Evolutionary conservation across 768 basidiomycete genomes (phyloP).

Genomic region (Hortiboletus campestris): DNA sequence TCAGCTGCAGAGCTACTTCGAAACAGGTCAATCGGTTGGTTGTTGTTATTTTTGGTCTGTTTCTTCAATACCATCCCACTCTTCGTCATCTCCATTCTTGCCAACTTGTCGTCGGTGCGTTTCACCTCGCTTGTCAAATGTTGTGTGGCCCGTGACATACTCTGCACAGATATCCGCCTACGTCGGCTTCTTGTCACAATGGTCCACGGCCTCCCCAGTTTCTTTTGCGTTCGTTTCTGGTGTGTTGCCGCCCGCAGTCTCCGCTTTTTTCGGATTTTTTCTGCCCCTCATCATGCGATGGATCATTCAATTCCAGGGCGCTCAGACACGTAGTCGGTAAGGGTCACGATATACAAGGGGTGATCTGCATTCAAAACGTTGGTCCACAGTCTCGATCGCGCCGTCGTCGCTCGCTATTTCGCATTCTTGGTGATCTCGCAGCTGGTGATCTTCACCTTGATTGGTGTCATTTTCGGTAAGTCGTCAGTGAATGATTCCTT

Average conservation of each 20-base stretch:
- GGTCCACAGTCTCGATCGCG: constrained; percentile 77
- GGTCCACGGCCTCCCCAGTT: constrained; percentile 59
- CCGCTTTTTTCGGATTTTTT: constrained; percentile 85
- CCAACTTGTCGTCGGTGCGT: constrained; percentile 81
- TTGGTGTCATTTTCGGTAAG: constrained; percentile 86
- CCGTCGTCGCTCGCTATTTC: constrained; percentile 90
- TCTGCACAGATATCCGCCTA: constrained; percentile 42
- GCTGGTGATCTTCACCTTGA: constrained; percentile 88
- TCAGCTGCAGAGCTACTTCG: constrained; percentile 62
- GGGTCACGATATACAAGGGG: not conserved
- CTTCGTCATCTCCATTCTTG: constrained; percentile 84
- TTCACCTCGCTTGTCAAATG: not conserved
- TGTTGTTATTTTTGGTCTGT: constrained; percentile 74
- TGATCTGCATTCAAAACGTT: not conserved
- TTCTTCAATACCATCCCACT: constrained; percentile 95
- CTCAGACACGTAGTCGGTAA: constrained; percentile 33
- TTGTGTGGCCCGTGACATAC: not conserved
- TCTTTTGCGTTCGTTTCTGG: constrained; percentile 87
- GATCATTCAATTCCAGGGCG: constrained; percentile 69
- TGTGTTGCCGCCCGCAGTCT: constrained; percentile 88
- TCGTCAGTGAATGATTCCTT: constrained; percentile 7
- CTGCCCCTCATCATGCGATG: constrained; percentile 90
- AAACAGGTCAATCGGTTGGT: constrained; percentile 73
- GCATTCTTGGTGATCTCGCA: constrained; percentile 93
- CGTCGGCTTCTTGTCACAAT: constrained; percentile 71